A percentile compares a stretch with the other conserved stretches of the same genome.
Conservation (phyloP, 2,329 filamentous ascomycete genomes). For the Geoglossum cookeanum region DNA sequence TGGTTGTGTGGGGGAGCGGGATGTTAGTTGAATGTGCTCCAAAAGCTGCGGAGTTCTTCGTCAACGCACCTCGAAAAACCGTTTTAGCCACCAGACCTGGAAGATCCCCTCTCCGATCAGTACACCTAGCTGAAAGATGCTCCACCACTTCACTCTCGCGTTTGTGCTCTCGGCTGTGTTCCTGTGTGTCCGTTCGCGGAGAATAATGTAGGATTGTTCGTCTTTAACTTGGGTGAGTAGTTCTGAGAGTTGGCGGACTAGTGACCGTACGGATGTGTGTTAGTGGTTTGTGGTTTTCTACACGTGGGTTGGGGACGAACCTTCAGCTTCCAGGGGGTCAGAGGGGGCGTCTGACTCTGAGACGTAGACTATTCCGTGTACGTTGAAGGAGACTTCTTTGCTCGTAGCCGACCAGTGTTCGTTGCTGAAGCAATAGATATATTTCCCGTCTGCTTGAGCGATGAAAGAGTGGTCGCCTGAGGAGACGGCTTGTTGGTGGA, state of each 20-base stretch:
- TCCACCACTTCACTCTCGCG: conserved; percentile 97
- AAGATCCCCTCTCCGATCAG: conserved; percentile 85
- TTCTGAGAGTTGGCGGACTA: conserved; percentile 69
- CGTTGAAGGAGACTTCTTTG: conserved; percentile 98
- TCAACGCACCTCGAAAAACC: conserved; percentile 68
- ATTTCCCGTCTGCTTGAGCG: conserved; percentile 70
- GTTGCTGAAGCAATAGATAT: conserved; percentile 96
- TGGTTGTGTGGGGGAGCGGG: conserved; percentile 9
- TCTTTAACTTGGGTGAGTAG: conserved; percentile 86
- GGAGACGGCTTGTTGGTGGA: conserved; percentile 62
- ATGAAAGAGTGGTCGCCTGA: conserved; percentile 89
- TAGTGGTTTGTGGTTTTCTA: not conserved
- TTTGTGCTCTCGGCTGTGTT: conserved; percentile 99
- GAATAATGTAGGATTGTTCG: conserved; percentile 90
- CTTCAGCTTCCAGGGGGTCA: conserved; percentile 81
- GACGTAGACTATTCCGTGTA: conserved; percentile 96
- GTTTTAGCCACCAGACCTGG: conserved; percentile 98
- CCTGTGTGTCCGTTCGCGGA: conserved; percentile 87
- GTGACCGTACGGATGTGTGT: not conserved
- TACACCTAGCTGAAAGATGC: conserved; percentile 81
- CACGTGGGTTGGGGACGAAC: conserved; percentile 27
- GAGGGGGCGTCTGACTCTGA: conserved; percentile 66
- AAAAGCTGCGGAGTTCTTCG: not conserved
- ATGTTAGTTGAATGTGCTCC: conserved; percentile 1
- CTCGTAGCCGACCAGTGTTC: conserved; percentile 91